Evolutionary conservation across 1,139 yeast genomes (phyloP).

Genomic region (Lodderomyces parapsilosis): DNA sequence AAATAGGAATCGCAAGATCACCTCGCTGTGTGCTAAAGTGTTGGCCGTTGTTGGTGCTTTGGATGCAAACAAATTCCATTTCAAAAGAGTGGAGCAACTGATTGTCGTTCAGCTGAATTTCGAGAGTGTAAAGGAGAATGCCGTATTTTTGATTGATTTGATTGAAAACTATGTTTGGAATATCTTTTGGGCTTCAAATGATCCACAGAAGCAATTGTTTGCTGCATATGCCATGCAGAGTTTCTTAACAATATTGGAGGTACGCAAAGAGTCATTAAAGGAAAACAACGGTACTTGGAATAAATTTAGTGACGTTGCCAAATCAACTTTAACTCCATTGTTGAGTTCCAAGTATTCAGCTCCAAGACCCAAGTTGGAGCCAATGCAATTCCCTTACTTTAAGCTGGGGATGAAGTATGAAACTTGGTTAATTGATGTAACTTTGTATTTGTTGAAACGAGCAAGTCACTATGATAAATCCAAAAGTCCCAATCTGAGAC

Average conservation of each 20-base stretch:
- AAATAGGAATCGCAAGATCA: conserved; percentile 46
- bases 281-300: conserved; percentile 45
- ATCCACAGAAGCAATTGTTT: conserved; percentile 81
- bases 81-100: conserved; percentile 43
- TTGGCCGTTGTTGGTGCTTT: conserved; percentile 77
- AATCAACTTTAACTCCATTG: conserved; percentile 75
- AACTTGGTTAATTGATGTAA: conserved; percentile 69
- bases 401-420: conserved; percentile 36
- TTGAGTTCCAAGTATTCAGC: conserved; percentile 67
- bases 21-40: conserved; percentile 63
- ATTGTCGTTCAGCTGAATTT: conserved; percentile 60
- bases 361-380: conserved; percentile 41
- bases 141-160: conserved; percentile 62
- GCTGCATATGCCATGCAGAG: conserved; percentile 91
- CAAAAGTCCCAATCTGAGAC: conserved; percentile 12
- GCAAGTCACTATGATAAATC: conserved; percentile 19
- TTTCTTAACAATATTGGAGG: conserved; percentile 63
- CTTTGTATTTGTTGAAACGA: conserved; percentile 61
- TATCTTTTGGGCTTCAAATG: conserved; percentile 85
- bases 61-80: conserved; percentile 62
- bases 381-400: conserved; percentile 34
- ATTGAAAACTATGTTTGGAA: conserved; percentile 71
- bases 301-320: conserved; percentile 63
- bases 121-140: conserved; percentile 59
- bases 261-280: conserved; percentile 39